Base-by-base conservation (phyloP, 768 basidiomycete genomes). In the Phaeolepiota aurea region DNA sequence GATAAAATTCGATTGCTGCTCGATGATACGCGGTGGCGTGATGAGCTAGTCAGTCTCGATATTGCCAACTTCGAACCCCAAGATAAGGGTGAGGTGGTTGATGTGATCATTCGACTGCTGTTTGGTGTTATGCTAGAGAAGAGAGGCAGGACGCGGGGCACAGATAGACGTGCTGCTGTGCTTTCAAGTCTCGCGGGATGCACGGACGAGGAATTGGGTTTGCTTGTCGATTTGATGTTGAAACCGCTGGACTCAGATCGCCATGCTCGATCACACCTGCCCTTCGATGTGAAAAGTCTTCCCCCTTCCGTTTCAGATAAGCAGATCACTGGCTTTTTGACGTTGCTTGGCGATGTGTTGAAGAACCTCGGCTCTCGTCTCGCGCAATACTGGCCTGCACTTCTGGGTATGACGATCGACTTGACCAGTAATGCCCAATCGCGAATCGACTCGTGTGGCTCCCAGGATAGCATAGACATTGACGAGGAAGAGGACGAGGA, bases 81-180 rank as follows among this genome's bases (percentile, higher is more conserved):
- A 1, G 77, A 82, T 48, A 72, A 94, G 21, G 50, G 53, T 2
- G 81, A 81, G 46, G 64, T 89, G 11, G 69, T 96, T 5, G 77
- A 81, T 20, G 67, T 83, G 12, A 54, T 84, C 43, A 74, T 87
- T 21, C 73, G 92, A 18, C 54, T 98, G 1, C 66, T 94, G 2
- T 99, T 84, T 60, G 96, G 94, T 1, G 55, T 87, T 45, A 87
- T 97, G 82, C 70, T 87, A 32, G 87, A 92, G 54, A 78, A 74
- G 48, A 76, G 73, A 48, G 86, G 88, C 2, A 72, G 82, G 3
- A 62, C 74, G 7, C 73, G 74, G 22, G 81, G 83, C 14, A 77
- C 74, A 3, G 79, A 82, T 43, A 66, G 87, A 15, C 72, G 85
- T 40, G 74, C 79, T 5, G 88, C 91, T 1, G 77, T 96, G 15